Percentiles rank a stretch among this genome's conserved stretches.
Conservation (phyloP, 257 asterid genomes). For the Solanum neorickii region DNA sequence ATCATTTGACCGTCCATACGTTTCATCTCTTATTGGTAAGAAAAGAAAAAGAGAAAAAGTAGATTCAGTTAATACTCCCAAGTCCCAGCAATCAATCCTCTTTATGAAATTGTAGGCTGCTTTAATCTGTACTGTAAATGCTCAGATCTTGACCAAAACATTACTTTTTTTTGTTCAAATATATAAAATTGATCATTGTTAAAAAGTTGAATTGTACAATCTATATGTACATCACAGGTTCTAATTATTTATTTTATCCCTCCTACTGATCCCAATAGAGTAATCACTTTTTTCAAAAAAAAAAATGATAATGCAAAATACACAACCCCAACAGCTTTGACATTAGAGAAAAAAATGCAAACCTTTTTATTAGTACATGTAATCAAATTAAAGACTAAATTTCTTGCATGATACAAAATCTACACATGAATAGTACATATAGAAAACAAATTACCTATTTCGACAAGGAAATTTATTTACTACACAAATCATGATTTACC, state of each 20-base stretch:
- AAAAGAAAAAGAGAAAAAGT: neutral
- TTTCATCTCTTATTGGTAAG: neutral
- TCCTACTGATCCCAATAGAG: neutral
- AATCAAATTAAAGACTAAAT: too few relatives aligned
- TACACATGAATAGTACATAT: neutral
- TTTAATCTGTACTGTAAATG: neutral
- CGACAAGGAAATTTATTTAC: neutral
- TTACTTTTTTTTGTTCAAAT: neutral
- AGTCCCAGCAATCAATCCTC: neutral
- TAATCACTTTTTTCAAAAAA: neutral
- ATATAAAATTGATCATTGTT: neutral
- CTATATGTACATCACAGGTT: neutral
- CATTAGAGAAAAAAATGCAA: neutral
- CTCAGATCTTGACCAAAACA: neutral
- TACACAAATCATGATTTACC: slow-evolving; percentile 26
- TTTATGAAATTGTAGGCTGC: neutral
- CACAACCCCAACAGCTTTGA: neutral
- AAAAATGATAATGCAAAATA: neutral
- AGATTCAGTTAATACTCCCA: neutral
- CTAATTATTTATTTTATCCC: neutral
- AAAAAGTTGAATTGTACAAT: neutral
- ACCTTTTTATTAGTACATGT: neutral
- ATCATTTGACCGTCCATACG: neutral
- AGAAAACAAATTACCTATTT: neutral
- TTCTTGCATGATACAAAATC: neutral